A percentile compares a stretch with the other conserved stretches of the same genome.
phyloP scores from a whole-genome alignment of 352 stramenopile genomes.

The Peronospora belbahrii region DNA sequence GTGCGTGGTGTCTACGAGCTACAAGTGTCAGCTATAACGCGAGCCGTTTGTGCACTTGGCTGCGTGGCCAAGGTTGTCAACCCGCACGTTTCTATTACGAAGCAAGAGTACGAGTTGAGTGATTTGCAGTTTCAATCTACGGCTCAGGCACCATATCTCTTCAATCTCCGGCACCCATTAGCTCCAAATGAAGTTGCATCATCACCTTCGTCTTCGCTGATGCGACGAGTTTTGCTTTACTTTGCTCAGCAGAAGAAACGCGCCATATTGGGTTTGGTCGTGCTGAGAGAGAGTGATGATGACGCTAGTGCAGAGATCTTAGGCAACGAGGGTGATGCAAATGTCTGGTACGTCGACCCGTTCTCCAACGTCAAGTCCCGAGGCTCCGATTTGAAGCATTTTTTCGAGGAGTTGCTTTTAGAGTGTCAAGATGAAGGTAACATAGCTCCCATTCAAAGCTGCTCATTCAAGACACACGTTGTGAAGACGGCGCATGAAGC shows the following conservation, averaged over 20 bases:
- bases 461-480: conserved; percentile 58
- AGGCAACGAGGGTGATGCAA: conserved; percentile 36
- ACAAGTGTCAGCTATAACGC: conserved; percentile 84
- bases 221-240: conserved; percentile 60
- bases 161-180: conserved; percentile 24
- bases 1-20: conserved; percentile 92
- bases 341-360: conserved; percentile 64
- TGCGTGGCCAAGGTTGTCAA: conserved; percentile 70
- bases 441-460: conserved; percentile 32
- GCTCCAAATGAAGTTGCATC: conserved; percentile 1
- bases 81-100: conserved; percentile 30
- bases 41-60: conserved; percentile 88
- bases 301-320: conserved; percentile 7
- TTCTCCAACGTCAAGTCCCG: conserved; percentile 49
- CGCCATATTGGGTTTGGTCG: conserved; percentile 44
- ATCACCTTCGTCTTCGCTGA: conserved; percentile 15
- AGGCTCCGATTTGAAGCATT: conserved; percentile 39
- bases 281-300: conserved; percentile 34
- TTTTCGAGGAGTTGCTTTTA: conserved; percentile 44
- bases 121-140: conserved; percentile 75
- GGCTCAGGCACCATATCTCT: conserved; percentile 52
- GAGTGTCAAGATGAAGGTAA: conserved; percentile 31
- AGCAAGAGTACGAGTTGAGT: conserved; percentile 53
- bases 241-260: conserved; percentile 64
- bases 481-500: conserved; percentile 73